Evolutionary conservation across 352 stramenopile species (phyloP), one percentile per base, ranked within the genome.

Genomic region (Phytophthora pseudosyringae): DNA sequence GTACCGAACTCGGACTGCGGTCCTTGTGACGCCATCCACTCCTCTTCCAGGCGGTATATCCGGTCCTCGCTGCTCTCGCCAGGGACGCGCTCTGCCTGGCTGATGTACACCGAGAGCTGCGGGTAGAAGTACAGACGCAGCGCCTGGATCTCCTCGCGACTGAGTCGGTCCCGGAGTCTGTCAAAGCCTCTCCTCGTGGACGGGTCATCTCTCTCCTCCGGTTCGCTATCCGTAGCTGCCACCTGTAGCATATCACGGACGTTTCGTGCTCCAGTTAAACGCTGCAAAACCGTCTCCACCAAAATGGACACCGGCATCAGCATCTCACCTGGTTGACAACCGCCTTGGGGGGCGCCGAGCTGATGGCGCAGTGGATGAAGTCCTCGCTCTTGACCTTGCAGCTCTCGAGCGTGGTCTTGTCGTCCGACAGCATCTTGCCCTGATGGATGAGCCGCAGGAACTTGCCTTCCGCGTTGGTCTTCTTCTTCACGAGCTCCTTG

Each of bases 341-440:
- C 3, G 82, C 67, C 57, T 95, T 95, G 1, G 88, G 84, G 7
- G 86, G 86, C 39, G 79, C 83, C 4, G 84, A 79, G 46, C 86
- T 95, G 47, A 95, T 93, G 15, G 88, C 88, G 57, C 88, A 95
- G 66, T 95, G 88, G 45, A 95, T 85, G 43, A 95, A 95, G 60
- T 95, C 88, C 18, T 93, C 81, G 18, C 73, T 78, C 58, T 92
- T 93, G 55, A 95, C 71, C 50, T 87, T 89, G 73, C 72, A 94
- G 67, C 69, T 84, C 48, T 83, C 75, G 16, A 95, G 64, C 36
- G 80, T 81, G n/a, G 77, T 81, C 40, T 83, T 86, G 58, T 95
- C 88, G 41, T 95, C 84, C 53, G 86, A 93, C 12, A 95, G 71
- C 84, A 95, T 94, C 54, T 94, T 94, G 52, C 88, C 88, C 73